phyloP scores from a whole-genome alignment of 129 eudicot species.

The Escallonia rubra region DNA sequence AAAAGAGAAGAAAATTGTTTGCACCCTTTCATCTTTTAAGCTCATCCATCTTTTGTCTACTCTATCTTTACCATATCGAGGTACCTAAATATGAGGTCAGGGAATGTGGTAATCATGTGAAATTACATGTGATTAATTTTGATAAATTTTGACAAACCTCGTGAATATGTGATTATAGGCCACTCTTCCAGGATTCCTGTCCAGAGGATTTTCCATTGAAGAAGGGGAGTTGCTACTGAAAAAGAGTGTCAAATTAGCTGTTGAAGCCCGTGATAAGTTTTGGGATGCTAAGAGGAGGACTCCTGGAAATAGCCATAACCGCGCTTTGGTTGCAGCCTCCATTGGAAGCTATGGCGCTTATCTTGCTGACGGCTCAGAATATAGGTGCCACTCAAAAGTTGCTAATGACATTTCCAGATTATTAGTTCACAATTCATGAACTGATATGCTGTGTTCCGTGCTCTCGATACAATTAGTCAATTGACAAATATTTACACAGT shows the following conservation, averaged over 20 bases:
- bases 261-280: constrained; percentile 63
- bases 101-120: too few species aligned
- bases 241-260: constrained; percentile 63
- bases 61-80: too few species aligned
- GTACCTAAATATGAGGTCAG: too few species aligned
- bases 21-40: too few species aligned
- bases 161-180: constrained; percentile 36
- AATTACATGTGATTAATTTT: too few species aligned
- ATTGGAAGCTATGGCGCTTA: constrained; percentile 96
- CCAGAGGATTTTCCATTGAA: constrained; percentile 69
- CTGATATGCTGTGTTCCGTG: too few species aligned
- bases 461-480: too few species aligned
- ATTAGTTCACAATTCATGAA: too few species aligned
- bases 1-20: too few species aligned
- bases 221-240: constrained; percentile 63
- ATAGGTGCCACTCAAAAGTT: constrained; percentile 40
- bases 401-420: background rate
- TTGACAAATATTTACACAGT: too few species aligned
- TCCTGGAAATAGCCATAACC: constrained; percentile 35
- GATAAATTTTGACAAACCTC: too few species aligned
- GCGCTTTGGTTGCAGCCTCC: constrained; percentile 91
- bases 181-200: constrained; percentile 71
- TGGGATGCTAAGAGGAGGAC: constrained; percentile 40
- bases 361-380: constrained; percentile 98
- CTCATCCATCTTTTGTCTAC: too few species aligned